Percentiles rank a stretch among this genome's conserved stretches.
Conservation (phyloP, 441 rosid genomes). For the Rhodomyrtus psidioides region DNA sequence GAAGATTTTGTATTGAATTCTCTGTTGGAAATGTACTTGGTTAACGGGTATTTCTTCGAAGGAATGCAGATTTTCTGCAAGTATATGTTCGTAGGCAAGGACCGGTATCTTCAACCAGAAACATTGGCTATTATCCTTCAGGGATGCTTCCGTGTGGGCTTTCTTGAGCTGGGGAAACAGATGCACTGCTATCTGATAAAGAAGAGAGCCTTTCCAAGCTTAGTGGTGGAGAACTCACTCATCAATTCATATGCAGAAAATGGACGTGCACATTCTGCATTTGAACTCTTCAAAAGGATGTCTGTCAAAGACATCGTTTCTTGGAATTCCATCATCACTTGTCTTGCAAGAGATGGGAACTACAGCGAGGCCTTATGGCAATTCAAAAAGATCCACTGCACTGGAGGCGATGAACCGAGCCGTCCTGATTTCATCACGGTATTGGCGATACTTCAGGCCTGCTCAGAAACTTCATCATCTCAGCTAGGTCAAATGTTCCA, state of each 20-base stretch:
- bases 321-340: constrained; percentile 19
- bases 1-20: constrained; percentile 3
- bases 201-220: neutral
- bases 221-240: constrained; percentile 5
- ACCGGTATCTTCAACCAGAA: neutral
- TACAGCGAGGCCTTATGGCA: neutral
- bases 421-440: neutral
- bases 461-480: constrained; percentile 6
- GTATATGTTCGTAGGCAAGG: neutral
- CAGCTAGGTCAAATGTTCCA: constrained; percentile 19
- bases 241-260: neutral
- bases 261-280: neutral
- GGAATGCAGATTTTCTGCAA: constrained; percentile 4
- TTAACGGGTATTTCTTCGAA: neutral
- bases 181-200: constrained; percentile 4
- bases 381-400: neutral
- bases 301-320: constrained; percentile 14
- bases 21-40: constrained; percentile 8
- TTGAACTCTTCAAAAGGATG: constrained; percentile 3
- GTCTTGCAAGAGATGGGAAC: neutral
- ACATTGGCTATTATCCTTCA: constrained; percentile 3
- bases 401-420: neutral
- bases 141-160: neutral
- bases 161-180: constrained; percentile 5
- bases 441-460: neutral